phyloP scores from a whole-genome alignment of 2,329 filamentous ascomycete genomes.

The Colletotrichum eremochloae region DNA sequence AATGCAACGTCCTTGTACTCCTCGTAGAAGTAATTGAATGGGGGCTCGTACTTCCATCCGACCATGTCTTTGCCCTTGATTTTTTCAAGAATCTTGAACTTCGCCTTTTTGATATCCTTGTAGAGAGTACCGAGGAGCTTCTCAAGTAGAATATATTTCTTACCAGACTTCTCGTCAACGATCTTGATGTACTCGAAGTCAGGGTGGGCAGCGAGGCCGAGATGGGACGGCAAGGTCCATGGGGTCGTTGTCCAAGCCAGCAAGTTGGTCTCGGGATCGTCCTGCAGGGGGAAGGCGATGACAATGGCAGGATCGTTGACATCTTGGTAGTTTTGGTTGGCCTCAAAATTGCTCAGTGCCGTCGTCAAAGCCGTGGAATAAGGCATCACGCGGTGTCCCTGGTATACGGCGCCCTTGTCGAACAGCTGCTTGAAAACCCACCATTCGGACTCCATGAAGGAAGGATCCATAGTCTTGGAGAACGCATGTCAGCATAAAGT shows the following conservation, averaged over 20 bases:
- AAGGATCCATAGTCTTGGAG: slow-evolving; percentile 86
- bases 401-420: slow-evolving; percentile 90
- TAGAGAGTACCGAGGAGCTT: slow-evolving; percentile 85
- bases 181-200: slow-evolving; percentile 92
- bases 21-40: slow-evolving; percentile 91
- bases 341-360: slow-evolving; percentile 83
- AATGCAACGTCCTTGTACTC: slow-evolving; percentile 90
- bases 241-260: slow-evolving; percentile 93
- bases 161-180: slow-evolving; percentile 82
- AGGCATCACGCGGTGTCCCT: slow-evolving; percentile 92
- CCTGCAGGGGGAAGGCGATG: slow-evolving; percentile 85
- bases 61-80: slow-evolving; percentile 87
- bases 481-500: slow-evolving; percentile 39
- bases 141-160: slow-evolving; percentile 88
- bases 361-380: slow-evolving; percentile 78
- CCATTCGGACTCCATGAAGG: slow-evolving; percentile 96
- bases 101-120: slow-evolving; percentile 96
- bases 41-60: slow-evolving; percentile 89
- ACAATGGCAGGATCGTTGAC: slow-evolving; percentile 92
- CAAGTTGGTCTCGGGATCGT: slow-evolving; percentile 80
- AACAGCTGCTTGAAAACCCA: slow-evolving; percentile 97
- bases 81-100: slow-evolving; percentile 85
- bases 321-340: slow-evolving; percentile 94
- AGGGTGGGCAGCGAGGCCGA: slow-evolving; percentile 82
- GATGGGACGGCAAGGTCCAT: slow-evolving; percentile 86